phyloP scores from a whole-genome alignment of 352 stramenopile genomes.

The Peronospora farinosa region DNA sequence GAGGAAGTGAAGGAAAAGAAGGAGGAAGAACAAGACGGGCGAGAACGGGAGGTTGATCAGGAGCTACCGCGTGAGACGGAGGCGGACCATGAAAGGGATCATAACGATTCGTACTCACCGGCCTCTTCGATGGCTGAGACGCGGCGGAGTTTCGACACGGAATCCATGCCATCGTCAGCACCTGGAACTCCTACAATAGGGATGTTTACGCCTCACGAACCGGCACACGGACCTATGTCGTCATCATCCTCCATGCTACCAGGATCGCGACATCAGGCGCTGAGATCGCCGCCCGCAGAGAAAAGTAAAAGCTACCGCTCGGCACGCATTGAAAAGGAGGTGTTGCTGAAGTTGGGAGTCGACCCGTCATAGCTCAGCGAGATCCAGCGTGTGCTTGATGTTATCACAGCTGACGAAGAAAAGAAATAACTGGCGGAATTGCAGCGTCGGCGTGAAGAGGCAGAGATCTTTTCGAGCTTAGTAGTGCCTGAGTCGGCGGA shows the following conservation, averaged over 20 bases:
- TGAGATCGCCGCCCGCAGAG: slow-evolving; percentile 17
- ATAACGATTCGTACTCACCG: slow-evolving; percentile 30
- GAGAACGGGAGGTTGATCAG: slow-evolving; percentile 17
- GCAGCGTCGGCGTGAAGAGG: slow-evolving; percentile 28
- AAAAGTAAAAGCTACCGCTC: slow-evolving; percentile 40
- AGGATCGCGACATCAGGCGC: slow-evolving; percentile 7
- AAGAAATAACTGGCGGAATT: slow-evolving; percentile 30
- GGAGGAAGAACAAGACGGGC: slow-evolving; percentile 1
- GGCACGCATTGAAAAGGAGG: slow-evolving; percentile 66
- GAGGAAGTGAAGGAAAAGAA: slow-evolving; percentile 8
- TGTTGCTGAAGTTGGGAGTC: slow-evolving; percentile 67
- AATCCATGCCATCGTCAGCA: slow-evolving; percentile 40
- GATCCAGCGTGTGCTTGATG: slow-evolving; percentile 60
- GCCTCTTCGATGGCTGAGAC: slow-evolving; percentile 48
- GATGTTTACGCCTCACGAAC: slow-evolving; percentile 15
- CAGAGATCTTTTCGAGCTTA: slow-evolving; percentile 32
- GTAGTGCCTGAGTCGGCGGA: slow-evolving; percentile 25
- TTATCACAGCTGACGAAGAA: slow-evolving; percentile 44
- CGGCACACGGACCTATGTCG: slow-evolving; percentile 8
- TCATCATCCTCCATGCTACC: slow-evolving; percentile 8
- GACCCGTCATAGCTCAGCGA: slow-evolving; percentile 64
- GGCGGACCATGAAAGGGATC: slow-evolving; percentile 7
- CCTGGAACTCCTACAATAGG: slow-evolving; percentile 24
- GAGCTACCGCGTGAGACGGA: slow-evolving; percentile 9
- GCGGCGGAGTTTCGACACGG: slow-evolving; percentile 46